A percentile compares a stretch with the other conserved stretches of the same genome.
Evolutionary conservation across 2,329 filamentous ascomycete genomes (phyloP).

Genomic region (Fusarium subglutinans): DNA sequence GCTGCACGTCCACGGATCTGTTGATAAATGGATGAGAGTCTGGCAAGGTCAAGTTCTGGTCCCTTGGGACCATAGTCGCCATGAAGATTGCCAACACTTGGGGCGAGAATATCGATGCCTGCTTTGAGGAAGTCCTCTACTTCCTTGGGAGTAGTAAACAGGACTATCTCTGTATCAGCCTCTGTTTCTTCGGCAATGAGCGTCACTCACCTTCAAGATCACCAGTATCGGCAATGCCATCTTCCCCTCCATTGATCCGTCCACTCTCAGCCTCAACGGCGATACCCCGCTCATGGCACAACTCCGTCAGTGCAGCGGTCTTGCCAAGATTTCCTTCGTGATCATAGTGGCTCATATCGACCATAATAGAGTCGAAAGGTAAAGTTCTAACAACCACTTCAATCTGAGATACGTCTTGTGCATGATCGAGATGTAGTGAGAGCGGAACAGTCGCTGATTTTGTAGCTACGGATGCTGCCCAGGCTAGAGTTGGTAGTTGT

Average conservation of each 20-base stretch:
- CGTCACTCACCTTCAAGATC: conserved; percentile 52
- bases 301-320: background rate
- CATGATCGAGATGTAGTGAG: conserved; percentile 47
- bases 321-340: conserved; percentile 1
- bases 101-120: conserved; percentile 78
- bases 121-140: conserved; percentile 75
- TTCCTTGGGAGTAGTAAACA: conserved; percentile 73
- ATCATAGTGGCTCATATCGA: conserved; percentile 14
- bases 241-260: conserved; percentile 62
- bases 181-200: too few species aligned
- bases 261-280: conserved; percentile 31
- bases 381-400: background rate
- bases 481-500: conserved; percentile 7
- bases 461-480: conserved; percentile 52
- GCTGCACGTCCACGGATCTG: conserved; percentile 52
- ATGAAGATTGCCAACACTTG: conserved; percentile 81
- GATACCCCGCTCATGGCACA: conserved; percentile 3
- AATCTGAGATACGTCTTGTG: conserved; percentile 6
- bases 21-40: conserved; percentile 50
- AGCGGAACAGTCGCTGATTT: conserved; percentile 51
- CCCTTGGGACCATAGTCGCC: conserved; percentile 75
- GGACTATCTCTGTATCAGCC: background rate
- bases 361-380: conserved; percentile 20
- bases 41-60: conserved; percentile 64
- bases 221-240: conserved; percentile 71